Conservation (phyloP, 176 grass and related monocot species). For the Triticum urartu region DNA sequence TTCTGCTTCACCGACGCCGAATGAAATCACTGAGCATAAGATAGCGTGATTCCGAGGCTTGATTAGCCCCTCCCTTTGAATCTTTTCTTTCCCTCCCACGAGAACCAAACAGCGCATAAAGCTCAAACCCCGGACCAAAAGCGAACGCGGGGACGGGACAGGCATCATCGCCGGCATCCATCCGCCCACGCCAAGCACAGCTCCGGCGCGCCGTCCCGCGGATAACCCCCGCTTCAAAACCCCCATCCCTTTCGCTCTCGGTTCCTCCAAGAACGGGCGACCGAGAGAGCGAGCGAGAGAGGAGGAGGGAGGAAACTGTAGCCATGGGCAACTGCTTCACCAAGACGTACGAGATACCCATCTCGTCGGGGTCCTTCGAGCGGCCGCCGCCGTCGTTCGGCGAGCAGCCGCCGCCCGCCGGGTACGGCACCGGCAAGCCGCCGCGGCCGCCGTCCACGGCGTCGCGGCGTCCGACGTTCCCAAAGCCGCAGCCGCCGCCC, state of each 20-base stretch:
- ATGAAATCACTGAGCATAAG: neutral
- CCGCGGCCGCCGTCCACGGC: neutral
- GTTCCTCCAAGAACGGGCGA: neutral
- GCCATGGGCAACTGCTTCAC: slow-evolving; percentile 72
- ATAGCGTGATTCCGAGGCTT: slow-evolving; percentile 42
- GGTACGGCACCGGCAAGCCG: neutral
- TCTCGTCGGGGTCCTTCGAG: slow-evolving; percentile 21
- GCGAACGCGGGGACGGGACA: neutral
- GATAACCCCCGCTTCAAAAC: slow-evolving; percentile 20
- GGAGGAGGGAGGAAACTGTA: neutral
- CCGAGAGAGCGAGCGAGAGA: neutral
- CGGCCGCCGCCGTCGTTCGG: neutral
- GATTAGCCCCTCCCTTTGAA: slow-evolving; percentile 39
- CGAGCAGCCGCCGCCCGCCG: neutral
- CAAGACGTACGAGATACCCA: slow-evolving; percentile 59
- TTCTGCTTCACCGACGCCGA: neutral
- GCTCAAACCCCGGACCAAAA: slow-evolving; percentile 21
- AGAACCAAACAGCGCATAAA: slow-evolving; percentile 43
- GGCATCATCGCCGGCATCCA: slow-evolving; percentile 10
- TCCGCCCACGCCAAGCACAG: slow-evolving; percentile 28
- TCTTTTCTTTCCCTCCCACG: slow-evolving; percentile 44
- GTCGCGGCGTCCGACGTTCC: neutral
- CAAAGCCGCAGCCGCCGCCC: neutral
- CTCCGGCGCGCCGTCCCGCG: neutral
- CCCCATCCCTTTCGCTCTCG: neutral